These are phyloP conservation scores for Solanum tarijense DNA, from an alignment of 257 asterid genomes.

Conservation along the genomic window DNA sequence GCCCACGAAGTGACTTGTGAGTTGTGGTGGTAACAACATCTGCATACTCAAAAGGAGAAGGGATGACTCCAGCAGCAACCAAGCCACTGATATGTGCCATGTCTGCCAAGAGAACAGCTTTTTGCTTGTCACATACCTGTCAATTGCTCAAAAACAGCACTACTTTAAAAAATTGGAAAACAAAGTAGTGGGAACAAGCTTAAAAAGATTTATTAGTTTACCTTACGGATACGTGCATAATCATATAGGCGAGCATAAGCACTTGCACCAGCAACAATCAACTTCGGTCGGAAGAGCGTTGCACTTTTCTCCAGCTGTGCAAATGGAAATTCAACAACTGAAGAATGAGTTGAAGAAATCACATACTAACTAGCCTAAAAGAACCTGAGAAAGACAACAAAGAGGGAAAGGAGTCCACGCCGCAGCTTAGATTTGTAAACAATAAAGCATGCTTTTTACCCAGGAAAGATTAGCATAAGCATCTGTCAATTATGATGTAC, in stretches of 20 bases:
- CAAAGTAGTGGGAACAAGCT: neutral
- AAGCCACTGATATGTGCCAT: conserved; percentile 99
- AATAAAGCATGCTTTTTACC: neutral
- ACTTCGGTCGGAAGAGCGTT: conserved; percentile 79
- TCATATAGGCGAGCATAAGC: conserved; percentile 94
- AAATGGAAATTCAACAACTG: neutral
- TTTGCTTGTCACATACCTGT: conserved; percentile 94
- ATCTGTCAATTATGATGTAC: neutral
- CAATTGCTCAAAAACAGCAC: conserved; percentile 5
- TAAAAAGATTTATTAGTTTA: conserved; percentile 5
- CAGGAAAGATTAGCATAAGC: neutral
- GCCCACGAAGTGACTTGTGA: conserved; percentile 93
- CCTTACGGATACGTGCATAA: conserved; percentile 89
- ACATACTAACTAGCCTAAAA: neutral
- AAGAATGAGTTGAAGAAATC: neutral
- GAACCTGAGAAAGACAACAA: neutral
- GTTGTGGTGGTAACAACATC: conserved; percentile 97
- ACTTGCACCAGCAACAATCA: conserved; percentile 98
- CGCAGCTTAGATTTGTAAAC: neutral
- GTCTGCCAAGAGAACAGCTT: conserved; percentile 82
- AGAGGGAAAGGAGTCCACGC: neutral
- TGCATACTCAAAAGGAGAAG: conserved; percentile 92
- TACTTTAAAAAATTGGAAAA: neutral
- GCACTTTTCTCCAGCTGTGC: conserved; percentile 90
- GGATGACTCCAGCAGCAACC: conserved; percentile 97